phyloP scores from a whole-genome alignment of 2,329 filamentous ascomycete genomes.

The Nemania abortiva region DNA sequence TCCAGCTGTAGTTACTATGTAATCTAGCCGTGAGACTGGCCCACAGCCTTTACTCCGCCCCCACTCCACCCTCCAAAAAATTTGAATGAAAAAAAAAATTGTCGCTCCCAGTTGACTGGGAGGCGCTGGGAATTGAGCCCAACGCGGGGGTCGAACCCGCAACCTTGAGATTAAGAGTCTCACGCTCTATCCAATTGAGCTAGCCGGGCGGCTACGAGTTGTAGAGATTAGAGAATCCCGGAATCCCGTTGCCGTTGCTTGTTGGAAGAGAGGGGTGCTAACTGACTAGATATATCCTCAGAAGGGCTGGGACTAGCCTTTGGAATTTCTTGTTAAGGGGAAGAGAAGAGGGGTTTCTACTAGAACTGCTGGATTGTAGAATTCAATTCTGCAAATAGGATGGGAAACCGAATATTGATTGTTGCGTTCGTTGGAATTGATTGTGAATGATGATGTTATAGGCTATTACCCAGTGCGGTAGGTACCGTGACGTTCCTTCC shows the following conservation, averaged over 20 bases:
- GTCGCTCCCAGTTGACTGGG: slow-evolving; percentile 25
- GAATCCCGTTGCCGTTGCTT: slow-evolving; percentile 11
- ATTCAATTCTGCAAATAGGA: too few species aligned
- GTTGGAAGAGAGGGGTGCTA: background rate
- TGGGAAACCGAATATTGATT: too few species aligned
- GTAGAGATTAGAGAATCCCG: slow-evolving; percentile 58
- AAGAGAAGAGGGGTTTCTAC: too few species aligned
- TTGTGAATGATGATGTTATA: too few species aligned
- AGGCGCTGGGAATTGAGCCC: slow-evolving; percentile 58
- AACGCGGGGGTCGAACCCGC: slow-evolving; percentile 62
- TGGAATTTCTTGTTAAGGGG: too few species aligned
- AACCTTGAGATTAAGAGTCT: slow-evolving; percentile 70
- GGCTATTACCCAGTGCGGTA: too few species aligned
- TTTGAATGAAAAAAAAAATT: slow-evolving; percentile 18
- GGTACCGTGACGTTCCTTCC: too few species aligned
- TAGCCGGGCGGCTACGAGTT: slow-evolving; percentile 61
- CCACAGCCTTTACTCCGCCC: too few species aligned
- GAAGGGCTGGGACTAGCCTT: too few species aligned
- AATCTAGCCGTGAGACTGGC: background rate
- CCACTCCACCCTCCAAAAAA: background rate
- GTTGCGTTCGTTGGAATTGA: too few species aligned
- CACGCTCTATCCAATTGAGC: slow-evolving; percentile 79
- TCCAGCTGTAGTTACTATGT: too few species aligned
- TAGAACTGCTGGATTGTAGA: too few species aligned
- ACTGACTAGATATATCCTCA: background rate